A percentile compares a stretch with the other conserved stretches of the same genome.
Evolutionary conservation across 2,329 filamentous ascomycete species (phyloP).

Genomic region (Penicillium freii): DNA sequence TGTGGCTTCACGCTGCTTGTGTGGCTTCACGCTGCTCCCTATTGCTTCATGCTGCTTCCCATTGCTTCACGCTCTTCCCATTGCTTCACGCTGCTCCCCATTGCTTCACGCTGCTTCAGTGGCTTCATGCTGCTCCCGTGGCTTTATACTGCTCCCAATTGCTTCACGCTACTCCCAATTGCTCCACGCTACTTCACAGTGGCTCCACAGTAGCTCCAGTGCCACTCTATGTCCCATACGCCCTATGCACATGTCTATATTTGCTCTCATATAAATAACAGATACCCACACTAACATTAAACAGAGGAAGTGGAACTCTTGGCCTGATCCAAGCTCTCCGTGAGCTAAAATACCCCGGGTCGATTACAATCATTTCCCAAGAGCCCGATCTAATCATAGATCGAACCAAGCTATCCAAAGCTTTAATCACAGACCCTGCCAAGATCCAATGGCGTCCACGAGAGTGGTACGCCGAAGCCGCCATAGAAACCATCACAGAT

Average conservation of each 20-base stretch:
- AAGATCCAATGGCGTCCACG: slow-evolving; percentile 76
- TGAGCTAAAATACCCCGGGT: slow-evolving; percentile 73
- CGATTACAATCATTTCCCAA: slow-evolving; percentile 76
- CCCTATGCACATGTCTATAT: neutral
- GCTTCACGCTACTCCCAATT: neutral
- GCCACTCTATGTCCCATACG: neutral
- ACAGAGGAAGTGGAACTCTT: slow-evolving; percentile 74
- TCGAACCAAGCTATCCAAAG: slow-evolving; percentile 92
- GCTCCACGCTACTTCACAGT: neutral
- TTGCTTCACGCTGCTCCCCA: too few relatives aligned
- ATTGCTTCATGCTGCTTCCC: too few relatives aligned
- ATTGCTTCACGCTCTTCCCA: too few relatives aligned
- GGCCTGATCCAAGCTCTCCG: slow-evolving; percentile 80
- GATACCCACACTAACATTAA: slow-evolving; percentile 2
- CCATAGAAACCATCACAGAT: slow-evolving; percentile 56
- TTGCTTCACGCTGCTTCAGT: too few relatives aligned
- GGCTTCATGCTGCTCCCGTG: too few relatives aligned
- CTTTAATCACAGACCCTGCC: slow-evolving; percentile 73
- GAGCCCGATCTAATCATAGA: slow-evolving; percentile 89
- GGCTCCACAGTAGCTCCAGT: neutral
- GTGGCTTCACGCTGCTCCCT: too few relatives aligned
- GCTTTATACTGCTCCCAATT: too few relatives aligned
- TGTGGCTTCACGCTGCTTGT: too few relatives aligned
- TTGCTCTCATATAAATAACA: neutral
- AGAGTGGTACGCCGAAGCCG: slow-evolving; percentile 69